Conservation (phyloP, 2,329 filamentous ascomycete genomes). For the Phoma sp. region DNA sequence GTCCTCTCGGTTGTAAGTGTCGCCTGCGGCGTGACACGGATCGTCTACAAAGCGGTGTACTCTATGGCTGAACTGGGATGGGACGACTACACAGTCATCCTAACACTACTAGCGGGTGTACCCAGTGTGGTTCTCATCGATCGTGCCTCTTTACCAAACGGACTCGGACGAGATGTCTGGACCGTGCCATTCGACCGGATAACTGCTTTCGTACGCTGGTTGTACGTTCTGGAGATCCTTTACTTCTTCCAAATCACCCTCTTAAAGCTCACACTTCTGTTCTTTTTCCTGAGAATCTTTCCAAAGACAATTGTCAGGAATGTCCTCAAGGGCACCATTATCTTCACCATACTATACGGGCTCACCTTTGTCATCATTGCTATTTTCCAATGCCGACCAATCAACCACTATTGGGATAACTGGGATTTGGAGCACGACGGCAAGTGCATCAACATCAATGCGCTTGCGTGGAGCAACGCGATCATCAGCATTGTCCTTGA, state of each 20-base stretch:
- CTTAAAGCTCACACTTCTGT: conserved; percentile 37
- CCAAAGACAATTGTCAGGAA: conserved; percentile 26
- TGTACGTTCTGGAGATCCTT: conserved; percentile 43
- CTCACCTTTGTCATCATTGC: conserved; percentile 26
- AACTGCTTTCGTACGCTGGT: conserved; percentile 49
- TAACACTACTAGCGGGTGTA: conserved; percentile 28
- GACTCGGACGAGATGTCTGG: conserved; percentile 61
- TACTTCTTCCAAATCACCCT: conserved; percentile 43
- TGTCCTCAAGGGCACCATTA: conserved; percentile 27
- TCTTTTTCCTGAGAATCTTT: conserved; percentile 40
- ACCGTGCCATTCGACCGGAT: conserved; percentile 53
- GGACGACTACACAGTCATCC: conserved; percentile 48
- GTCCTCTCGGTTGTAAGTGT: conserved; percentile 45
- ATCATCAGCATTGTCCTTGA: conserved; percentile 43
- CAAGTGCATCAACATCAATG: conserved; percentile 45
- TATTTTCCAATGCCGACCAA: conserved; percentile 44
- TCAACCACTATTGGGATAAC: conserved; percentile 41
- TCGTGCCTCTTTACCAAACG: conserved; percentile 34
- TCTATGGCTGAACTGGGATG: conserved; percentile 44
- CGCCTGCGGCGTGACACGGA: conserved; percentile 43
- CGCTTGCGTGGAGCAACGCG: conserved; percentile 41
- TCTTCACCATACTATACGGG: conserved; percentile 34
- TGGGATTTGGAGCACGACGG: conserved; percentile 38
- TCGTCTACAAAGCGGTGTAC: conserved; percentile 48
- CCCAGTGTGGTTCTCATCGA: conserved; percentile 38